Conservation (phyloP, 2,329 filamentous ascomycete species). For the Exophiala dermatitidis region DNA sequence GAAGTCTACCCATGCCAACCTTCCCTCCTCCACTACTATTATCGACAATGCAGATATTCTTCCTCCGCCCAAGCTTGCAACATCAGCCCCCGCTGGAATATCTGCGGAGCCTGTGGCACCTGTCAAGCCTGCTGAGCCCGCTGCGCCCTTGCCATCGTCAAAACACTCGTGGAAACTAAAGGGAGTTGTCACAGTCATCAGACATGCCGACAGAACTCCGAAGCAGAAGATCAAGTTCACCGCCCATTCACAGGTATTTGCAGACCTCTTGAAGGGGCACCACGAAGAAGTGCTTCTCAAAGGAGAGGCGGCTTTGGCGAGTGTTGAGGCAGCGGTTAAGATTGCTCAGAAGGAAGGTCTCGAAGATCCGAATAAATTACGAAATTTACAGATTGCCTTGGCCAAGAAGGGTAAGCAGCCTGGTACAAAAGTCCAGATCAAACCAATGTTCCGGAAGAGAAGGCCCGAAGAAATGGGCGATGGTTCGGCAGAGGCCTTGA, state of each 20-base stretch:
- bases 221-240: slow-evolving; percentile 99
- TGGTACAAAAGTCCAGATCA: slow-evolving; percentile 97
- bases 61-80: slow-evolving; percentile 39
- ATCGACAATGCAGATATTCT: slow-evolving; percentile 29
- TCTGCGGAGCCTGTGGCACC: slow-evolving; percentile 7
- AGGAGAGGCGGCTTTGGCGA: slow-evolving; percentile 79
- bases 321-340: slow-evolving; percentile 82
- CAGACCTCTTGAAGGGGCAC: slow-evolving; percentile 87
- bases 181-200: slow-evolving; percentile 91
- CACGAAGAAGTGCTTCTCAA: slow-evolving; percentile 94
- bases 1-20: slow-evolving; percentile 6
- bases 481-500: not conserved
- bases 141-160: slow-evolving; percentile 55
- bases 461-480: slow-evolving; percentile 52
- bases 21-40: slow-evolving; percentile 10
- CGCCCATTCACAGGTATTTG: slow-evolving; percentile 93
- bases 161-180: slow-evolving; percentile 98
- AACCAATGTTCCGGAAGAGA: slow-evolving; percentile 95
- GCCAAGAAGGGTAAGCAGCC: slow-evolving; percentile 90
- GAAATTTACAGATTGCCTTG: slow-evolving; percentile 73
- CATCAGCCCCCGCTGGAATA: slow-evolving; percentile 6
- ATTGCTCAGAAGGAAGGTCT: slow-evolving; percentile 67
- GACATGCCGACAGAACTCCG: slow-evolving; percentile 92
- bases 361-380: slow-evolving; percentile 83
- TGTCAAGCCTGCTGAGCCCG: slow-evolving; percentile 26